These are phyloP conservation scores for Fragilaria crotonensis DNA, from an alignment of 108 stramenopile genomes.

Conservation along the genomic window DNA sequence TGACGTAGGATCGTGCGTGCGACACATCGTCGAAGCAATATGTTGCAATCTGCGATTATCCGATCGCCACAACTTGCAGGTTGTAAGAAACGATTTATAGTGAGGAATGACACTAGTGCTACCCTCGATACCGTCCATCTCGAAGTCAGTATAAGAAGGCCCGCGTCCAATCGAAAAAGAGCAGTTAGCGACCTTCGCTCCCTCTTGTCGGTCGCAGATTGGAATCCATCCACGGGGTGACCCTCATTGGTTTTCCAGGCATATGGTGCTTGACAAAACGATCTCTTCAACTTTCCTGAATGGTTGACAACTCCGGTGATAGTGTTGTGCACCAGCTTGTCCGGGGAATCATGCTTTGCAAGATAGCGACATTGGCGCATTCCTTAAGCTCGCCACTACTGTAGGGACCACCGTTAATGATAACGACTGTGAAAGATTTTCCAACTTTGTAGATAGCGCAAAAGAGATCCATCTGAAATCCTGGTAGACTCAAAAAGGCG, in stretches of 20 bases:
- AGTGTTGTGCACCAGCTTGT: conserved; percentile 14
- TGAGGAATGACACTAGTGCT: not conserved
- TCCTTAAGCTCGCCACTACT: not conserved
- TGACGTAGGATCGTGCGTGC: not conserved
- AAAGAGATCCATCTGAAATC: conserved; percentile 26
- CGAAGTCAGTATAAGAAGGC: conserved; percentile 26
- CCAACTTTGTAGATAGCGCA: not conserved
- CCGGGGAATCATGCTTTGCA: conserved; percentile 25
- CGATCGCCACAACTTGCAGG: not conserved
- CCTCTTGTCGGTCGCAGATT: conserved; percentile 13
- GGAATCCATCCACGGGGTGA: conserved; percentile 35
- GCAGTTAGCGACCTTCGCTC: conserved; percentile 35
- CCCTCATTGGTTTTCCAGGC: conserved; percentile 7
- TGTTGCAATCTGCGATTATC: not conserved
- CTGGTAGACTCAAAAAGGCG: conserved; percentile 28
- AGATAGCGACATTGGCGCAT: conserved; percentile 8
- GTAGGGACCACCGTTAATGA: not conserved
- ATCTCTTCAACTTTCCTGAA: conserved; percentile 35
- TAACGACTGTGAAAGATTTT: not conserved
- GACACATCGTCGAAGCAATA: not conserved
- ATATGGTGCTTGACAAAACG: conserved; percentile 30
- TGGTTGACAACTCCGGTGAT: conserved; percentile 41
- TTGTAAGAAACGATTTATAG: not conserved
- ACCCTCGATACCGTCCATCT: not conserved
- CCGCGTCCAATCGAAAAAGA: conserved; percentile 50